These are phyloP conservation scores for Xylaria palmicola DNA, from an alignment of 495 filamentous ascomycete genomes.

Conservation along the genomic window DNA sequence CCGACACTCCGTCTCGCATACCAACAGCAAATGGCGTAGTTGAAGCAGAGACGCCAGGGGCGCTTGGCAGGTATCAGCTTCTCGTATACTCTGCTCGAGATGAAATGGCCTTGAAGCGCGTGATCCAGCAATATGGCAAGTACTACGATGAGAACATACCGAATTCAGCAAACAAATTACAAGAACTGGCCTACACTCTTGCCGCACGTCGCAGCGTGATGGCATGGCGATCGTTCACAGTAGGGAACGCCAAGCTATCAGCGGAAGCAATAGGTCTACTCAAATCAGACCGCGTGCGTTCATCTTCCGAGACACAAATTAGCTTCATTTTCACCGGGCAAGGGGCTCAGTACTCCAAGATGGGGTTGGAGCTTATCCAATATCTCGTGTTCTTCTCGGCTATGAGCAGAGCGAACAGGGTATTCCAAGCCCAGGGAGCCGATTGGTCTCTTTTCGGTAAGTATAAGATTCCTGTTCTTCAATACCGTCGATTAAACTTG, in stretches of 20 bases:
- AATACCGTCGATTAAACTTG: too few species aligned
- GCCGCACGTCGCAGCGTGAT: slow-evolving; percentile 23
- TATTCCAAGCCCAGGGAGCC: slow-evolving; percentile 20
- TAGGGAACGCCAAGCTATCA: background rate
- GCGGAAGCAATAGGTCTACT: background rate
- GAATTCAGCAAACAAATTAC: slow-evolving; percentile 4
- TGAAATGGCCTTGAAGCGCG: slow-evolving; percentile 16
- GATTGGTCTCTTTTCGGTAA: slow-evolving; percentile 28
- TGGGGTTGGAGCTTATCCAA: slow-evolving; percentile 45
- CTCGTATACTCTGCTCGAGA: slow-evolving; percentile 19
- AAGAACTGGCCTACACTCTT: slow-evolving; percentile 29
- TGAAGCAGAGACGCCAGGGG: too few species aligned
- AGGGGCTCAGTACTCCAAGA: slow-evolving; percentile 45
- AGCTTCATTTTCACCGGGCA: slow-evolving; percentile 40
- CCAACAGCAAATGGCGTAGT: too few species aligned
- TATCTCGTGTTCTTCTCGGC: slow-evolving; percentile 17
- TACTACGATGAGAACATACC: background rate
- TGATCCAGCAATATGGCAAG: background rate
- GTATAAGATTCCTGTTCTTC: background rate
- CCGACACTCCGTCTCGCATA: too few species aligned
- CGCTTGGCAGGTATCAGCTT: slow-evolving; percentile 1
- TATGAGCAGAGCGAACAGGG: slow-evolving; percentile 18
- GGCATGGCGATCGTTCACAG: slow-evolving; percentile 15
- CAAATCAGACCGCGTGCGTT: background rate
- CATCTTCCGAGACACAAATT: slow-evolving; percentile 11